Base-by-base conservation (phyloP, 2,329 filamentous ascomycete species). In the Dothidotthia symphoricarpi region DNA sequence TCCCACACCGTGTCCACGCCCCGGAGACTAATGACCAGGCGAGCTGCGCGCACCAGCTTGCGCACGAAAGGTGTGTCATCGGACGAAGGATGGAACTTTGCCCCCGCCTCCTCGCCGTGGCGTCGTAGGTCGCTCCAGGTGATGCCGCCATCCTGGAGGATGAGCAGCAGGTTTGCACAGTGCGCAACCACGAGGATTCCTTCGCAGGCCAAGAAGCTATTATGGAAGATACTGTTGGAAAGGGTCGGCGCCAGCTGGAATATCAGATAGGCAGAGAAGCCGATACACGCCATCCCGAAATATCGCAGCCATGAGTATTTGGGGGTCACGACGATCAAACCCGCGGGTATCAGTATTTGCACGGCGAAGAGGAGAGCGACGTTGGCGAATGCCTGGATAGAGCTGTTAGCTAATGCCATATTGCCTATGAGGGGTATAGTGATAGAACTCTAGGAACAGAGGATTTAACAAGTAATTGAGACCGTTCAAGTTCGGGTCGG, bases 51-150 rank as follows among this genome's bases (percentile, higher is more conserved):
- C 17, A 33, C 19, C 19, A 33, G 31, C 19, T 25, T 33, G 19
- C 31, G 31, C 31, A 33, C 6, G 19, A 33, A 33, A 14, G 31
- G 31, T 3, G 31, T 33, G 8, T 15, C 16, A 25, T 33, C 31
- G 12, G 31, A 33, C 31, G 17, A 33, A 16, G 31, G 13, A 33
- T 16, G 1, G 19, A 14, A 17, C 11, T 13, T 33, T 33, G 31
- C 12, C 16, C 31, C 31, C 31, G 31, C 12, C 17, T 24, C 12
- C 10, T 15, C 17, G 31, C 19, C 16, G 31, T 33, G 31, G 31
- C 31, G 31, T 33, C 19, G 31, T 4, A 33, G 10, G 31, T n/a
- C n/a, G n/a, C 31, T 33, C 31, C 31, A 33, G n/a, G 31, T 33
- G 3, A 33, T 33, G 19, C 31, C 31, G 31, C 31, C 31, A 25